These are phyloP conservation scores for Chaetomium sp. DNA, from an alignment of 2,329 filamentous ascomycete genomes.

Conservation along the genomic window DNA sequence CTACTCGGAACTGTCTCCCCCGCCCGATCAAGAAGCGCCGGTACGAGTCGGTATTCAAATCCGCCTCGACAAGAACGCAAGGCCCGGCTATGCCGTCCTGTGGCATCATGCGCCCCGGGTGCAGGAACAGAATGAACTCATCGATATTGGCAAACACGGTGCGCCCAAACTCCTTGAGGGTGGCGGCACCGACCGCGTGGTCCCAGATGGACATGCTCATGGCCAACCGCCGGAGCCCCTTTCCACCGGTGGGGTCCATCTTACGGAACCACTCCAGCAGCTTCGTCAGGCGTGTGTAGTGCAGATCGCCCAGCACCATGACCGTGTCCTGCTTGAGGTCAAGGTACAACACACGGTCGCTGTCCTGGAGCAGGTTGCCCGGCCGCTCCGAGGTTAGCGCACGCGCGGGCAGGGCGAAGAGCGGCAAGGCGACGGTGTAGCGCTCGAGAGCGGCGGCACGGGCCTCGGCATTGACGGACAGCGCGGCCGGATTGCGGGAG, in stretches of 20 bases:
- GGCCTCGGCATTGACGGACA: slow-evolving; percentile 30
- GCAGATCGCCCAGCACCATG: slow-evolving; percentile 28
- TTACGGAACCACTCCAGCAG: slow-evolving; percentile 22
- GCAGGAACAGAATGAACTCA: slow-evolving; percentile 29
- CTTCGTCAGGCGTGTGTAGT: slow-evolving; percentile 19
- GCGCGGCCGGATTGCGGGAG: slow-evolving; percentile 29
- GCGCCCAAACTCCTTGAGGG: slow-evolving; percentile 22
- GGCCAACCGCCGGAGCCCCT: slow-evolving; percentile 24
- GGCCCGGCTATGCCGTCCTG: slow-evolving; percentile 26
- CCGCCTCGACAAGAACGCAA: slow-evolving; percentile 21
- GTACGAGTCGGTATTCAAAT: slow-evolving; percentile 19
- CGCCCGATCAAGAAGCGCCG: slow-evolving; percentile 22
- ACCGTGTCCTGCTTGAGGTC: slow-evolving; percentile 29
- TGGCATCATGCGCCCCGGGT: slow-evolving; percentile 22
- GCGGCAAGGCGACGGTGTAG: slow-evolving; percentile 29
- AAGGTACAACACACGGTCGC: slow-evolving; percentile 27
- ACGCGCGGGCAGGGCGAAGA: slow-evolving; percentile 11
- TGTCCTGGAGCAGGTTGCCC: slow-evolving; percentile 15
- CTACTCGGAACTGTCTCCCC: slow-evolving; percentile 22
- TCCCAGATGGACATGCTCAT: slow-evolving; percentile 25
- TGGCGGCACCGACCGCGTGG: slow-evolving; percentile 21
- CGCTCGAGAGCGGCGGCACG: slow-evolving; percentile 27
- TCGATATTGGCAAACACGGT: slow-evolving; percentile 25
- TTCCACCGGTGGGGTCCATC: slow-evolving; percentile 16
- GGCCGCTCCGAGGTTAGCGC: slow-evolving; percentile 13